Conservation (phyloP, 257 asterid species). For the Asclepias syriaca region DNA sequence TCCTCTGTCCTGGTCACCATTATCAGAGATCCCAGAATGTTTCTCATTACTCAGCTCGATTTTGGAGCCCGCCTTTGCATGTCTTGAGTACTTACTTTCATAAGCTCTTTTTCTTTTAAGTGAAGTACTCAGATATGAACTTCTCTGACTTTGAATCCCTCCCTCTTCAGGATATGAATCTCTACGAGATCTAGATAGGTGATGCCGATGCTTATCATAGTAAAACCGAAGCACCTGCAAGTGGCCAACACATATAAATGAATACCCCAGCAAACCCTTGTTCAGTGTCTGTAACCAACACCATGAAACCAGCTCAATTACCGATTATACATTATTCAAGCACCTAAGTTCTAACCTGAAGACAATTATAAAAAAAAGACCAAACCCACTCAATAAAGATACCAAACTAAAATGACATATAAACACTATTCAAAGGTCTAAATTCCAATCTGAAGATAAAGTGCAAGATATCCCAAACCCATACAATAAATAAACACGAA, state of each 20-base stretch:
- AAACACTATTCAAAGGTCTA: neutral
- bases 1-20: constrained; percentile 37
- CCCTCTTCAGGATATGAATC: constrained; percentile 35
- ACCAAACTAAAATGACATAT: too few relatives aligned
- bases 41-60: constrained; percentile 37
- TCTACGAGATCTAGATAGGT: constrained; percentile 38
- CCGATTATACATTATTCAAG: neutral
- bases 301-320: neutral
- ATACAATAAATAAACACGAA: neutral
- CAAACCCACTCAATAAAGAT: neutral
- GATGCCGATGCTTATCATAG: constrained; percentile 56
- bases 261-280: neutral
- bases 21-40: constrained; percentile 22
- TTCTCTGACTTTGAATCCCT: constrained; percentile 28
- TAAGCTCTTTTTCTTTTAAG: constrained; percentile 48
- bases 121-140: constrained; percentile 29
- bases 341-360: neutral
- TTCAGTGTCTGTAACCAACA: neutral
- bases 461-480: neutral
- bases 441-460: neutral
- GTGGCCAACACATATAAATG: neutral
- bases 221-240: constrained; percentile 81
- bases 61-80: constrained; percentile 23
- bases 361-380: neutral
- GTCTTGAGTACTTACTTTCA: constrained; percentile 36